Evolutionary conservation across 2,329 filamentous ascomycete species (phyloP).

Genomic region (Penicillium sp.): DNA sequence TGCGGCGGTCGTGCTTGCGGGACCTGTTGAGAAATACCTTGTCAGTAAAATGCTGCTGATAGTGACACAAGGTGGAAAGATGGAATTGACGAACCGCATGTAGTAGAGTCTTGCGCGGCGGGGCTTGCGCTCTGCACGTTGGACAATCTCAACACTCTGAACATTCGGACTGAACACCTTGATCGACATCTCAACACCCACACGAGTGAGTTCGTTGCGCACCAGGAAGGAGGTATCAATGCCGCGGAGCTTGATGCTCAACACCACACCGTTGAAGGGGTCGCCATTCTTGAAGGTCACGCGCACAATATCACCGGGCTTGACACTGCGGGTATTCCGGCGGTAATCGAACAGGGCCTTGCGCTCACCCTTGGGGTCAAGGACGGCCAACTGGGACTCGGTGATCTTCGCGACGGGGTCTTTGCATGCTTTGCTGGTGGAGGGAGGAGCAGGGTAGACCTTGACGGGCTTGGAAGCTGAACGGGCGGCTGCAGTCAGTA

Average conservation of each 20-base stretch:
- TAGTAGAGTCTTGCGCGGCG: slow-evolving; percentile 86
- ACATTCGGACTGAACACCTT: slow-evolving; percentile 93
- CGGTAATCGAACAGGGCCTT: slow-evolving; percentile 74
- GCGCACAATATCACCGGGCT: slow-evolving; percentile 86
- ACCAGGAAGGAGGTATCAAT: slow-evolving; percentile 86
- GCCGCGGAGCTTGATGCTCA: slow-evolving; percentile 84
- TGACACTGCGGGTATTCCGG: slow-evolving; percentile 73
- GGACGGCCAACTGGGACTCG: slow-evolving; percentile 65
- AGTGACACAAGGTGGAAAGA: not conserved
- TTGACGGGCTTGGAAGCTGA: slow-evolving; percentile 53
- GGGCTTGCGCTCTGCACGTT: slow-evolving; percentile 79
- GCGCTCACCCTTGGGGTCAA: slow-evolving; percentile 84
- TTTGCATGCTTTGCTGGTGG: slow-evolving; percentile 40
- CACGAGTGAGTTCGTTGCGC: slow-evolving; percentile 79
- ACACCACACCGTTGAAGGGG: slow-evolving; percentile 83
- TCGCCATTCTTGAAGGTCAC: slow-evolving; percentile 83
- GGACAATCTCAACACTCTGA: slow-evolving; percentile 88
- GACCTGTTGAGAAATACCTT: slow-evolving; percentile 45
- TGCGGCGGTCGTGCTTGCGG: slow-evolving; percentile 83
- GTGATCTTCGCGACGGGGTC: slow-evolving; percentile 70
- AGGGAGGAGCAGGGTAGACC: slow-evolving; percentile 51
- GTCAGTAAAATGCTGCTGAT: not conserved
- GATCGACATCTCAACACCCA: slow-evolving; percentile 95
- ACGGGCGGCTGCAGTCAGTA: not conserved
- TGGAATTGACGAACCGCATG: slow-evolving; percentile 61